Evolutionary conservation across 164 flowering plant species (phyloP), one percentile per base, ranked within the genome.

Genomic region (Aristolochia fimbriata): DNA sequence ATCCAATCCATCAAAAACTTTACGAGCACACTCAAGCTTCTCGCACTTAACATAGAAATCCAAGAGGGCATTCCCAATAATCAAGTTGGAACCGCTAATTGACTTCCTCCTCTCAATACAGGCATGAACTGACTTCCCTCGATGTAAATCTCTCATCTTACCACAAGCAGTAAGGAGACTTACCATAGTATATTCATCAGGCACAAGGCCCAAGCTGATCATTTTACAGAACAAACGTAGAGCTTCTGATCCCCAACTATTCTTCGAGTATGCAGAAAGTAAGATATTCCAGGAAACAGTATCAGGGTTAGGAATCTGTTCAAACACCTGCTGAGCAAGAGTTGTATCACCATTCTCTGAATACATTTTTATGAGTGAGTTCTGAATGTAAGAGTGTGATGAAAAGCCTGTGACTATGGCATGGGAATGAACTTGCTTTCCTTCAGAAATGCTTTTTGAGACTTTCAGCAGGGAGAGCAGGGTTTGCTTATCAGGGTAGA

Each of bases 31-130:
- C 57, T 59, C 60, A 67, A 77, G 15, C 25, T 80, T 75, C 49
- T 64, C 68, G 57, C 79, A 74, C 61, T 79, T 81, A 23, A 71
- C 78, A 55, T 83, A 83, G 82, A 81, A 77, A 70, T 81, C 83
- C 47, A 83, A n/a, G 66, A 83, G 77, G 55, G 87, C 79, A 71
- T 83, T 81, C 58, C 45, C 55, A 62, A 83, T 57, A 47, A 74
- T 70, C 68, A 70, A 50, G 67, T 79, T 77, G 17, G 58, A 45
- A 58, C 62, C 67, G 22, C 24, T 47, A 16, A 21, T 23, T 23
- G 15, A 49, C 20, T 55, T 62, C 66, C 65, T 67, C 64, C 75
- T 65, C 25, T 61, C 71, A 27, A 79, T 74, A 80, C 79, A 77
- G 33, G 74, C 79, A 70, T 83, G 87, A 71, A 81, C 64, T 51